phyloP scores from a whole-genome alignment of 176 grass and related monocot species.

The Areca catechu region DNA sequence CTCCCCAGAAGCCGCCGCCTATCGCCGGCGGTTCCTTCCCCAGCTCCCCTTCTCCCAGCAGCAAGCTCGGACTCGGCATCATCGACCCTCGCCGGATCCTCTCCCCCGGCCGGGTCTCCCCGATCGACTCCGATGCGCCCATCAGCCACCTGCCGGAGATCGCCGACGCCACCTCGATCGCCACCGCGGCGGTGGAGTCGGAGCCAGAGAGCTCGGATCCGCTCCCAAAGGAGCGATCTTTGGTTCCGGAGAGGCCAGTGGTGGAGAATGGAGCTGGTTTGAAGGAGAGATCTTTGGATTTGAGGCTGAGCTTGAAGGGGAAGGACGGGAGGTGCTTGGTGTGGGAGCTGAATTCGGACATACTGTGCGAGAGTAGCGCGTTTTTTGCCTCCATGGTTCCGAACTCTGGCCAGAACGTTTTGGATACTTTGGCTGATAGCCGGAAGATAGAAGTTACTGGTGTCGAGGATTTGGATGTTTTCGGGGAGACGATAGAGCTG shows the following conservation, averaged over 20 bases:
- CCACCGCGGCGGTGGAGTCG: neutral
- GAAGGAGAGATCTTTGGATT: constrained; percentile 32
- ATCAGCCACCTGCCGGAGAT: constrained; percentile 9
- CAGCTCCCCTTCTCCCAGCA: constrained; percentile 46
- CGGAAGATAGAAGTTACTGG: constrained; percentile 51
- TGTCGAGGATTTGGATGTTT: constrained; percentile 66
- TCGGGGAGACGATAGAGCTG: constrained; percentile 62
- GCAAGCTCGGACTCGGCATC: constrained; percentile 36
- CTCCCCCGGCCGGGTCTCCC: constrained; percentile 81
- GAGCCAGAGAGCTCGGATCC: constrained; percentile 21
- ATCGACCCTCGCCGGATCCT: constrained; percentile 80
- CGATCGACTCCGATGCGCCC: constrained; percentile 54
- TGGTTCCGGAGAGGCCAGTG: constrained; percentile 28
- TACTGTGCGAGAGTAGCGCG: constrained; percentile 47
- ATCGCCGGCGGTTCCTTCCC: constrained; percentile 28
- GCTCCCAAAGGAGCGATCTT: constrained; percentile 1
- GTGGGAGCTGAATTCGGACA: constrained; percentile 59
- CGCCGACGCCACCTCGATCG: neutral
- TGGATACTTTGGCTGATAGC: constrained; percentile 5
- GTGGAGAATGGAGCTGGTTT: constrained; percentile 20
- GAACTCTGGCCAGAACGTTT: constrained; percentile 1
- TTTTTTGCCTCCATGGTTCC: constrained; percentile 63
- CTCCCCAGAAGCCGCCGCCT: constrained; percentile 37
- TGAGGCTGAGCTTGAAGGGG: constrained; percentile 51
- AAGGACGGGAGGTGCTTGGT: constrained; percentile 46